Percentiles rank a stretch among this genome's conserved stretches.
Conservation (phyloP, 2,329 filamentous ascomycete species). For the Bipolaris cookei region DNA sequence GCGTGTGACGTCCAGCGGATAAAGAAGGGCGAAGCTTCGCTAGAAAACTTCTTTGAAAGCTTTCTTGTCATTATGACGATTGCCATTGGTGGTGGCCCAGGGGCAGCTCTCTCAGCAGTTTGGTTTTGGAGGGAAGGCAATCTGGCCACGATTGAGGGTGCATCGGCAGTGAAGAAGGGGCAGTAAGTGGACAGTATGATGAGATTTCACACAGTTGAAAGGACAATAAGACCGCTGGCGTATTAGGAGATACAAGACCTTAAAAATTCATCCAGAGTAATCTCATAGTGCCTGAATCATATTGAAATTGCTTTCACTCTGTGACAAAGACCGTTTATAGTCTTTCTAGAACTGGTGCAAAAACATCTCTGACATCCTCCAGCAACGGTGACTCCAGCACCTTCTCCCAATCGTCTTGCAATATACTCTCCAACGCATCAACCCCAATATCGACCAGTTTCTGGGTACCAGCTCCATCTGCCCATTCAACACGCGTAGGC, state of each 20-base stretch:
- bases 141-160: constrained; percentile 18
- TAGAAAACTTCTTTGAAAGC: constrained; percentile 16
- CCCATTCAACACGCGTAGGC: constrained; percentile 43
- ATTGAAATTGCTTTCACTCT: neutral
- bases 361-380: constrained; percentile 16
- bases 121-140: constrained; percentile 30
- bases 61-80: constrained; percentile 11
- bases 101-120: constrained; percentile 18
- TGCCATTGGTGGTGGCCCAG: constrained; percentile 18
- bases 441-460: constrained; percentile 36
- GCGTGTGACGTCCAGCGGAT: constrained; percentile 23
- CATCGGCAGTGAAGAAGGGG: constrained; percentile 16
- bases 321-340: neutral
- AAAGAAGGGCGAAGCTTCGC: constrained; percentile 12
- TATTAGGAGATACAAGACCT: neutral
- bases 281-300: neutral
- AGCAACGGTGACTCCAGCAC: constrained; percentile 24
- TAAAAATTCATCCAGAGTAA: neutral
- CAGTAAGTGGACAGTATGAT: constrained; percentile 1
- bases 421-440: constrained; percentile 18
- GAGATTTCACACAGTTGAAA: neutral
- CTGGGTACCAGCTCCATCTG: constrained; percentile 31
- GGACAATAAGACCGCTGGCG: too few relatives aligned
- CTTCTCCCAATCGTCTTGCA: constrained; percentile 30
- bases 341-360: constrained; percentile 1